These are phyloP conservation scores for Sporobolomyces phaffii DNA, from an alignment of 768 basidiomycete species.

Conservation along the genomic window DNA sequence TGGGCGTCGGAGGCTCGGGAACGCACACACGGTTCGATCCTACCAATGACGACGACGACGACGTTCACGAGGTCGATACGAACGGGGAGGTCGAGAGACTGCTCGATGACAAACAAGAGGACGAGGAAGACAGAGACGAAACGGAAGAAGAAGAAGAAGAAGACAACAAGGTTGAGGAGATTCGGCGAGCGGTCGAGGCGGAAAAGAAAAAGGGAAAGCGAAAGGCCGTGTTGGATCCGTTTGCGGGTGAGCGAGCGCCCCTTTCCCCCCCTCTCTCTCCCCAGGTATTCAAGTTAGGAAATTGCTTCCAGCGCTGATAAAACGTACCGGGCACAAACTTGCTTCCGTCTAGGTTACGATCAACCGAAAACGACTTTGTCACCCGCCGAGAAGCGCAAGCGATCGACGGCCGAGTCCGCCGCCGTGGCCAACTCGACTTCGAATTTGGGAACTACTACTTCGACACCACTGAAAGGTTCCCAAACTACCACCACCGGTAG, in stretches of 20 bases:
- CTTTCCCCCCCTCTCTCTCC: not conserved
- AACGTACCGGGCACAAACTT: too few species aligned
- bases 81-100: conserved; percentile 61
- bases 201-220: too few species aligned
- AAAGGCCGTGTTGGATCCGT: too few species aligned
- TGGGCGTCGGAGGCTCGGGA: conserved; percentile 13
- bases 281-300: too few species aligned
- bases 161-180: too few species aligned
- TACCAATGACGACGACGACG: conserved; percentile 4
- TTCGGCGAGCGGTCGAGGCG: too few species aligned
- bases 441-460: not conserved
- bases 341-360: conserved; percentile 28
- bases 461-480: not conserved
- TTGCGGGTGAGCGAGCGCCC: too few species aligned
- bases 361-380: conserved; percentile 17
- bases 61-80: conserved; percentile 43
- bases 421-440: not conserved
- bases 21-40: conserved; percentile 31
- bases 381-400: not conserved
- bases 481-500: not conserved
- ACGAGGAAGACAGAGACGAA: conserved; percentile 46
- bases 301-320: too few species aligned
- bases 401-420: not conserved
- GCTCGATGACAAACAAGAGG: conserved; percentile 42
- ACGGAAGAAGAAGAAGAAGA: conserved; percentile 45